phyloP scores from a whole-genome alignment of 2,329 filamentous ascomycete species.

The Colletotrichum tabaci region DNA sequence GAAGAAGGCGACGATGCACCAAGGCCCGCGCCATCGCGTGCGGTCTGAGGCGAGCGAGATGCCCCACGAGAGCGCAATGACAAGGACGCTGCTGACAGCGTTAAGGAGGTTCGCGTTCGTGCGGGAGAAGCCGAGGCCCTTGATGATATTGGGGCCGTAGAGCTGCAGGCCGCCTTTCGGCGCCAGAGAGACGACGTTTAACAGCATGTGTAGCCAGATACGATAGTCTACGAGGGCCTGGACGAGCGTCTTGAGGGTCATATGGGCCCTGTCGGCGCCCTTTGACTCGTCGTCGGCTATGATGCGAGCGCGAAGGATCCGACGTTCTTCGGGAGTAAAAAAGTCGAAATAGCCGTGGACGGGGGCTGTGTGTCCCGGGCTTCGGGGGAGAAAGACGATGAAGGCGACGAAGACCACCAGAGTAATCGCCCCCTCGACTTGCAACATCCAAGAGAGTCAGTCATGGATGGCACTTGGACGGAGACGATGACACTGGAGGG shows the following conservation, averaged over 20 bases:
- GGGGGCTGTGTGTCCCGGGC: conserved; percentile 29
- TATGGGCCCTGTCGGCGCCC: conserved; percentile 31
- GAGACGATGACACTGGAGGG: neutral
- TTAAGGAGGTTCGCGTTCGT: conserved; percentile 44
- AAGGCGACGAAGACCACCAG: conserved; percentile 35
- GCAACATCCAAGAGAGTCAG: neutral
- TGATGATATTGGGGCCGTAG: conserved; percentile 43
- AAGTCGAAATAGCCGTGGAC: conserved; percentile 35
- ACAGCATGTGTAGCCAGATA: conserved; percentile 40
- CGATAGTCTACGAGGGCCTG: conserved; percentile 32
- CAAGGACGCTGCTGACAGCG: conserved; percentile 41
- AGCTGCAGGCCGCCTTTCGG: conserved; percentile 40
- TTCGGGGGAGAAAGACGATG: conserved; percentile 31
- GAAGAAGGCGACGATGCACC: conserved; percentile 35
- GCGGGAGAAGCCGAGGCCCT: conserved; percentile 40
- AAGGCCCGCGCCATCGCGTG: conserved; percentile 34
- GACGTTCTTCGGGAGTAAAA: conserved; percentile 30
- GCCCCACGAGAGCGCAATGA: conserved; percentile 28
- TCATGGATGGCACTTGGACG: neutral
- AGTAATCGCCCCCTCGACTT: conserved; percentile 33
- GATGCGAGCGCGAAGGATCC: conserved; percentile 31
- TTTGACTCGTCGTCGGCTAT: conserved; percentile 35
- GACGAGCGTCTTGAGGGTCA: conserved; percentile 24
- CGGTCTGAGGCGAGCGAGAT: conserved; percentile 40
- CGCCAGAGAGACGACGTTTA: conserved; percentile 36